A percentile compares a stretch with the other conserved stretches of the same genome.
Conservation (phyloP, 495 filamentous ascomycete species). For the Penicillium silybi region DNA sequence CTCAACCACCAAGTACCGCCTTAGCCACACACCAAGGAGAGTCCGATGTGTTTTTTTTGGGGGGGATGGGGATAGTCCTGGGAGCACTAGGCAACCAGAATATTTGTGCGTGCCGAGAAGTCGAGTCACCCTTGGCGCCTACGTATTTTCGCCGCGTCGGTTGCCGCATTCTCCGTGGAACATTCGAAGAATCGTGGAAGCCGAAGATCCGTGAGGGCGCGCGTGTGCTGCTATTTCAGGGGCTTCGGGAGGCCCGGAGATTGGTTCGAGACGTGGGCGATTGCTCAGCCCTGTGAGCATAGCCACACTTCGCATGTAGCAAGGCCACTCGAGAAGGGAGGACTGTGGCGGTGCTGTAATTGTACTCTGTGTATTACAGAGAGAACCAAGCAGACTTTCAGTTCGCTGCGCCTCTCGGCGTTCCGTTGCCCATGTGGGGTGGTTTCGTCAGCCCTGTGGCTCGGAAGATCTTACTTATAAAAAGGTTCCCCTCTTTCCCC, state of each 20-base stretch:
- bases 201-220: slow-evolving; percentile 6
- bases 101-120: slow-evolving; percentile 1
- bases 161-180: background rate
- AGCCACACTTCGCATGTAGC: background rate
- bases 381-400: background rate
- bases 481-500: slow-evolving; percentile 17
- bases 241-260: background rate
- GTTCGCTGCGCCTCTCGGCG: slow-evolving; percentile 14
- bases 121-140: slow-evolving; percentile 3
- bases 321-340: background rate
- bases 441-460: slow-evolving; percentile 27
- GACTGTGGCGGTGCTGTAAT: slow-evolving; percentile 4
- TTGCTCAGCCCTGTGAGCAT: slow-evolving; percentile 11
- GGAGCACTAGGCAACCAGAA: slow-evolving; percentile 4
- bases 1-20: background rate
- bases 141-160: background rate
- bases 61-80: no score
- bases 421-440: slow-evolving; percentile 23
- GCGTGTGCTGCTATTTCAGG: slow-evolving; percentile 7
- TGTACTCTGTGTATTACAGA: background rate
- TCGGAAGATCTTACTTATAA: slow-evolving; percentile 20
- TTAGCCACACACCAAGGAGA: no score
- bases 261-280: background rate
- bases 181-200: slow-evolving; percentile 17
- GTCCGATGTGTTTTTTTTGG: background rate